Base-by-base conservation (phyloP, 495 filamentous ascomycete genomes). In the Ramalina intermedia region DNA sequence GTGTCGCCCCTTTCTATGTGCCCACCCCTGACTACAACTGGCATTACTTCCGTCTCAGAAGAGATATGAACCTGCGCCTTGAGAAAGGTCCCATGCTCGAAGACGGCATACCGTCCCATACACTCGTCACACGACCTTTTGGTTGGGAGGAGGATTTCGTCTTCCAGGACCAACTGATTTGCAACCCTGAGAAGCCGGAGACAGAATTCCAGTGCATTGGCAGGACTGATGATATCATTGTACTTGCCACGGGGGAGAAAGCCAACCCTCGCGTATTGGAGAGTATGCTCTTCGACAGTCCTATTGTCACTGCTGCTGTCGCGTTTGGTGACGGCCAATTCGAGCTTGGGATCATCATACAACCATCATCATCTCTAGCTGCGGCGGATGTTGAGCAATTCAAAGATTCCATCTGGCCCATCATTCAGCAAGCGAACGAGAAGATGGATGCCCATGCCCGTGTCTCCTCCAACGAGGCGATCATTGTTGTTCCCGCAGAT, bases 161-260 rank as follows among this genome's bases (percentile, higher is more conserved):
- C 36, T 43, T 68, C 2, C 61, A 64, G 33, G 62, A 66, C 39
- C 47, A 53, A 6, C 52, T 66, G 6, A 41, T 56, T 20, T 17
- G 46, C 2, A 62, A 63, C 37, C 53, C 56, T 0, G 16, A 23
- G 1, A 37, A 50, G 21, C 51, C 55, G 7, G 24, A 23, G n/a
- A 14, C 46, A 12, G 61, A 64, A 21, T 54, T 66, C 21, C 47
- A 41, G 20, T 27, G 56, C 33, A 33, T 62, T 12, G 67, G 64
- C 1, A 44, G 66, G 4, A 60, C 44, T 7, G 67, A 70, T 41
- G 66, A 70, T 53, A 18, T 64, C 20, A 60, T 70, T 20, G 60
- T 64, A 13, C 58, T 70, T 2, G 60, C 58, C 9, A 68, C 62
- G 2, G 66, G 65, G 7, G 67, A 70, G 48, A 70, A 69, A 47